phyloP scores from a whole-genome alignment of 805 yeast species.

The Candida parachauliodes region DNA sequence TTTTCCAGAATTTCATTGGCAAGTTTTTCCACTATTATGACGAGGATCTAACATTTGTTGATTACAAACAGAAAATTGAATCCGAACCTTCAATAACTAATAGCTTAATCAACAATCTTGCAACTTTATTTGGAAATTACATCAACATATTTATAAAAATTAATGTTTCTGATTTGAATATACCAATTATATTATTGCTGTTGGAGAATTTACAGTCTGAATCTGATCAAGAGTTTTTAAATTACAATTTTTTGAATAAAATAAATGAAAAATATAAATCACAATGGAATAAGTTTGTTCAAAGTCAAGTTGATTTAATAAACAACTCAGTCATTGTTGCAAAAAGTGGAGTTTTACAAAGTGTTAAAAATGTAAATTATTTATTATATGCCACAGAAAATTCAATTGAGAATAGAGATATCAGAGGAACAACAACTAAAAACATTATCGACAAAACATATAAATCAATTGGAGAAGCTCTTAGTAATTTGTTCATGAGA shows the following conservation, averaged over 20 bases:
- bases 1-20: conserved; percentile 38
- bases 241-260: conserved; percentile 47
- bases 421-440: conserved; percentile 17
- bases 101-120: conserved; percentile 44
- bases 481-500: conserved; percentile 31
- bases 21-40: conserved; percentile 38
- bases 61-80: conserved; percentile 25
- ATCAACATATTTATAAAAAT: conserved; percentile 31
- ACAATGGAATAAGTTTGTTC: conserved; percentile 59
- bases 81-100: conserved; percentile 41
- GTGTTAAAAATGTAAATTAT: conserved; percentile 31
- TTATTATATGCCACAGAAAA: conserved; percentile 32
- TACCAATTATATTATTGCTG: conserved; percentile 30
- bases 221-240: conserved; percentile 61
- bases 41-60: conserved; percentile 26
- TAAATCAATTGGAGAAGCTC: conserved; percentile 28
- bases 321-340: conserved; percentile 33
- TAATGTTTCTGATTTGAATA: conserved; percentile 32
- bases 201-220: conserved; percentile 26
- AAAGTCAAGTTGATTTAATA: conserved; percentile 45
- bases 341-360: conserved; percentile 33
- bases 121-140: conserved; percentile 43
- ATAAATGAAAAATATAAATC: conserved; percentile 47
- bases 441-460: conserved; percentile 28
- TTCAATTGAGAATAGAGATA: conserved; percentile 23